Base-by-base conservation (phyloP, 352 stramenopile species). In the Pythium guiyangense region DNA sequence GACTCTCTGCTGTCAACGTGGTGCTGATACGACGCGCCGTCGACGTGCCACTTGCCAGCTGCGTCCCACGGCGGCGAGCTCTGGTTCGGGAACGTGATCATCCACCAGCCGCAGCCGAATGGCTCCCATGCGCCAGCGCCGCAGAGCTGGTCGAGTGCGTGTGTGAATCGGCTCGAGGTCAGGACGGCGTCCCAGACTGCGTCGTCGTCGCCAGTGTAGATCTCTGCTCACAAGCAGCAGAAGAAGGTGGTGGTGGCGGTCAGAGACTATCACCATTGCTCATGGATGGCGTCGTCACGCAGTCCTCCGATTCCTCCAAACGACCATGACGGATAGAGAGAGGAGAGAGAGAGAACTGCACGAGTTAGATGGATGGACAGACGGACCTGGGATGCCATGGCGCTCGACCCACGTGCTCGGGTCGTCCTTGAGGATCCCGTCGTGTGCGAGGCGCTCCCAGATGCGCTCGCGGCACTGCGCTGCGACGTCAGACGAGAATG, bases 71-170 rank as follows among this genome's bases (percentile, higher is more conserved):
- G 79, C 29, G 65, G 63, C 42, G 72, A 51, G 0, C 62, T 45
- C 37, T 85, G 77, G 5, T 71, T 61, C 9, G 84, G 82, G 54
- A 93, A 94, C 35, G 85, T 93, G 52, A 93, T 60, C 59, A 91
- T 86, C 85, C 84, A 93, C 85, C 83, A 93, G 17, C 85, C 85
- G 35, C 84, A 84, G n/a, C 76, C 79, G 49, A 94, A 85, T 22
- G 74, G 58, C 39, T 85, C 59, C 81, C 81, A 94, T 9, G 66
- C 59, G 15, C 66, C 64, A n/a, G 60, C 49, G 9, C 85, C 85
- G n/a, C 80, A 88, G 14, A 92, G 54, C 51, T 94, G 83, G 52
- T 92, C 74, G 29, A 94, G 61, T 12, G 85, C 85, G 31, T 26
- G 44, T 26, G 72, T 68, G 29, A 92, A 25, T 14, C 42, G 65